phyloP scores from a whole-genome alignment of 495 filamentous ascomycete species.

The Wilcoxina mikolae region DNA sequence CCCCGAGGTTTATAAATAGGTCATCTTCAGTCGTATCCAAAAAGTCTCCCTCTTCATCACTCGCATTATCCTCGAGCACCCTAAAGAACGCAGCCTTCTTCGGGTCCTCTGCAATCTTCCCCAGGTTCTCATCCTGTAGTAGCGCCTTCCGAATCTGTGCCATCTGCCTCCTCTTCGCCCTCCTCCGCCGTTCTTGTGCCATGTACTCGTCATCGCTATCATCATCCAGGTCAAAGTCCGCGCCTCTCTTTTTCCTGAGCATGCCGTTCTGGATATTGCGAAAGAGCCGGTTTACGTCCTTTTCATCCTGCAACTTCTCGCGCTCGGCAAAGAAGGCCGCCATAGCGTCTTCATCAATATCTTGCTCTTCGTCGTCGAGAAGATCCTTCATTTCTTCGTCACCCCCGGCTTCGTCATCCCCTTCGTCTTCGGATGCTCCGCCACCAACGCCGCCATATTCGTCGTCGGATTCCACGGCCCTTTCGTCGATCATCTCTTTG shows the following conservation, averaged over 20 bases:
- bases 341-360: constrained; percentile 59
- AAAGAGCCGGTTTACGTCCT: constrained; percentile 74
- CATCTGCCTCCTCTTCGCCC: constrained; percentile 74
- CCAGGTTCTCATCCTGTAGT: constrained; percentile 77
- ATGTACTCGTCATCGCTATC: constrained; percentile 58
- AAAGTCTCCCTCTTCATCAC: constrained; percentile 69
- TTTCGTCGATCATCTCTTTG: constrained; percentile 75
- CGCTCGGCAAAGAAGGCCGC: constrained; percentile 73
- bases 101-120: constrained; percentile 78
- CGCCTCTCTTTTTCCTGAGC: constrained; percentile 62
- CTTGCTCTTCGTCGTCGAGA: constrained; percentile 70
- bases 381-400: constrained; percentile 55
- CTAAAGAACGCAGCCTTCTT: constrained; percentile 79
- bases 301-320: constrained; percentile 57
- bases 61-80: constrained; percentile 69
- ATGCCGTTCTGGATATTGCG: constrained; percentile 79
- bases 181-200: constrained; percentile 44
- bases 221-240: constrained; percentile 60
- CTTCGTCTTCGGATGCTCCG: constrained; percentile 70
- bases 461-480: constrained; percentile 94
- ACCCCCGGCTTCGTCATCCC: constrained; percentile 52
- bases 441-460: constrained; percentile 94
- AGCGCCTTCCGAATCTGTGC: constrained; percentile 83
- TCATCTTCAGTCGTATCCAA: constrained; percentile 43
- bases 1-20: constrained; percentile 33